Conservation (phyloP, 2,329 filamentous ascomycete genomes). For the Cyanodermella asteris region DNA sequence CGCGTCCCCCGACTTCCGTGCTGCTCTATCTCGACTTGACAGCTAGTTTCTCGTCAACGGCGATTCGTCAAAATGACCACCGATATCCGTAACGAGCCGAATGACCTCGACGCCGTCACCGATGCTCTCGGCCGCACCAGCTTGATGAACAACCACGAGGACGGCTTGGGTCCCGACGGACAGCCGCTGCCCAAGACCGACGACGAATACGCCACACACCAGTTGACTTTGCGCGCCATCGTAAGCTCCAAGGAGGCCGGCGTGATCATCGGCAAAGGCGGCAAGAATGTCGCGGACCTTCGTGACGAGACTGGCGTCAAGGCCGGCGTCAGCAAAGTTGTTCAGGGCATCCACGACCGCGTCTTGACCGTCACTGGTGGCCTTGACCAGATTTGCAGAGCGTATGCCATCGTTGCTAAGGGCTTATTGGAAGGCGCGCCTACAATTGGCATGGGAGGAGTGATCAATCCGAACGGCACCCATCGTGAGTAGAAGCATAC, state of each 20-base stretch:
- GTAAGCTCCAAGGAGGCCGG: constrained; percentile 98
- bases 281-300: constrained; percentile 93
- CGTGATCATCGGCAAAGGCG: constrained; percentile 96
- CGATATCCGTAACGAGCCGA: constrained; percentile 34
- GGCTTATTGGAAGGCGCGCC: constrained; percentile 83
- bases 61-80: constrained; percentile 31
- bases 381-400: constrained; percentile 70
- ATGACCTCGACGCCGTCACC: constrained; percentile 30
- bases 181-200: constrained; percentile 75
- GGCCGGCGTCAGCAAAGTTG: constrained; percentile 95
- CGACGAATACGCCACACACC: constrained; percentile 82
- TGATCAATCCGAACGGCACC: constrained; percentile 69
- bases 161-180: constrained; percentile 46
- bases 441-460: constrained; percentile 85
- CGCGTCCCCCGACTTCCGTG: too few relatives aligned
- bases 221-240: constrained; percentile 87
- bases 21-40: too few relatives aligned
- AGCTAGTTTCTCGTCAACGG: too few relatives aligned
- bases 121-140: constrained; percentile 45
- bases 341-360: constrained; percentile 89
- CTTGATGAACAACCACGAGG: too few relatives aligned
- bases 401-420: constrained; percentile 82
- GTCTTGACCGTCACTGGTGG: constrained; percentile 87
- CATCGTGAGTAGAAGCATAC: constrained; percentile 48
- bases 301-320: constrained; percentile 95